These are phyloP conservation scores for Hypoxylon sp. DNA, from an alignment of 2,329 filamentous ascomycete species.

Conservation along the genomic window DNA sequence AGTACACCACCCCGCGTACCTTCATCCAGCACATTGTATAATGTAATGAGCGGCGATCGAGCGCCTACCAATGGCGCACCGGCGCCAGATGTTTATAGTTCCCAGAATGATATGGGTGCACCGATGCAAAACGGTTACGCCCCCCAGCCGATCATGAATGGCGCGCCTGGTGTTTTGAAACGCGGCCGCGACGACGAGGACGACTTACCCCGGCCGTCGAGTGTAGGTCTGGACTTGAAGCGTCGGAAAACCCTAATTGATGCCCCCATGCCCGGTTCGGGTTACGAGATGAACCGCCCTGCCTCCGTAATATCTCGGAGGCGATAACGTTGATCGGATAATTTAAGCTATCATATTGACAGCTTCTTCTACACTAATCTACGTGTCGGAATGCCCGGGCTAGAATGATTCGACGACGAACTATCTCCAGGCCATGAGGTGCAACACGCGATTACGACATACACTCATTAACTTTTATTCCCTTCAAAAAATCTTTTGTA, in stretches of 20 bases:
- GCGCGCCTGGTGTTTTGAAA: constrained; percentile 57
- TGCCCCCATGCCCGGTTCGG: constrained; percentile 58
- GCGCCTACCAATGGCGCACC: constrained; percentile 71
- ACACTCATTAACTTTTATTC: constrained; percentile 40
- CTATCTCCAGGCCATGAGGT: constrained; percentile 32
- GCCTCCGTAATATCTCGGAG: constrained; percentile 54
- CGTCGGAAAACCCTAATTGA: constrained; percentile 81
- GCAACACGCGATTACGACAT: constrained; percentile 36
- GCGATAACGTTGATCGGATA: constrained; percentile 36
- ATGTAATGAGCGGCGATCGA: constrained; percentile 84
- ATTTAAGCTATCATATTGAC: constrained; percentile 9
- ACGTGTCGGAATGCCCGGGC: constrained; percentile 39
- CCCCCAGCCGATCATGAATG: constrained; percentile 72
- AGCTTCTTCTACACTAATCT: constrained; percentile 34
- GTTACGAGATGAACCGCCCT: constrained; percentile 61
- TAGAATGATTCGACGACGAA: constrained; percentile 34
- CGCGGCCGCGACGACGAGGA: constrained; percentile 67
- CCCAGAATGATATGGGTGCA: constrained; percentile 66
- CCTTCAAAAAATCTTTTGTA: constrained; percentile 48
- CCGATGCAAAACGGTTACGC: constrained; percentile 70
- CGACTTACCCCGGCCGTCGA: constrained; percentile 66
- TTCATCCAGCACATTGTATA: constrained; percentile 84
- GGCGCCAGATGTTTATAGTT: constrained; percentile 74
- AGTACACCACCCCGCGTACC: constrained; percentile 78
- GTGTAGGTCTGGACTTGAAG: constrained; percentile 73